Evolutionary conservation across 2,329 filamentous ascomycete species (phyloP).

Genomic region (Penicillium sp.): DNA sequence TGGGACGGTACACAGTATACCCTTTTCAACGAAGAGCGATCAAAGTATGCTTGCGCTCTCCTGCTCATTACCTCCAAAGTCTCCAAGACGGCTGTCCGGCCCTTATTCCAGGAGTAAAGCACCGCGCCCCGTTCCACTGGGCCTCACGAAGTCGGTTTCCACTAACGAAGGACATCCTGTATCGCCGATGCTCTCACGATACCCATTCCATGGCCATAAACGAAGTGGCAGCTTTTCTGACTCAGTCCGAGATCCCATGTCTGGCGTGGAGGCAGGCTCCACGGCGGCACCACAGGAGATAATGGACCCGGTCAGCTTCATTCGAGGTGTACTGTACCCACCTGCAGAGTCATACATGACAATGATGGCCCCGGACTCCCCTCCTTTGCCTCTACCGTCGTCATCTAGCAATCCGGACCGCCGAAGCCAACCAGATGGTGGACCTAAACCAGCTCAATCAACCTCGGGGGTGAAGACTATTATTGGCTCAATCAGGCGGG

Average conservation of each 20-base stretch:
- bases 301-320: conserved; percentile 77
- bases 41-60: conserved; percentile 60
- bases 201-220: conserved; percentile 66
- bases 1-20: conserved; percentile 36
- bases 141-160: conserved; percentile 31
- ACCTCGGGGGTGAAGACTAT: conserved; percentile 78
- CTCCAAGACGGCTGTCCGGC: conserved; percentile 39
- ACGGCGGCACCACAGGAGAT: conserved; percentile 57
- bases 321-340: conserved; percentile 80
- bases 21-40: conserved; percentile 43
- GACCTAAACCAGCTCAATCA: conserved; percentile 27
- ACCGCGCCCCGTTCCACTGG: conserved; percentile 45
- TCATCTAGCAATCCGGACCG: conserved; percentile 26
- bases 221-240: conserved; percentile 86
- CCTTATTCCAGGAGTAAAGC: conserved; percentile 34
- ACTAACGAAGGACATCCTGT: conserved; percentile 29
- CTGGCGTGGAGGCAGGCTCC: conserved; percentile 47
- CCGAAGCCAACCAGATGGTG: conserved; percentile 31
- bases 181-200: conserved; percentile 37
- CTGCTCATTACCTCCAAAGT: conserved; percentile 58
- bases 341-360: conserved; percentile 81
- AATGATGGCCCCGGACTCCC: conserved; percentile 56
- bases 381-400: conserved; percentile 34
- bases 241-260: conserved; percentile 69
- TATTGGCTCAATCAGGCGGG: conserved; percentile 81